These are phyloP conservation scores for Sisymbrium altissimum DNA, from an alignment of 345 rosid genomes.

Conservation along the genomic window DNA sequence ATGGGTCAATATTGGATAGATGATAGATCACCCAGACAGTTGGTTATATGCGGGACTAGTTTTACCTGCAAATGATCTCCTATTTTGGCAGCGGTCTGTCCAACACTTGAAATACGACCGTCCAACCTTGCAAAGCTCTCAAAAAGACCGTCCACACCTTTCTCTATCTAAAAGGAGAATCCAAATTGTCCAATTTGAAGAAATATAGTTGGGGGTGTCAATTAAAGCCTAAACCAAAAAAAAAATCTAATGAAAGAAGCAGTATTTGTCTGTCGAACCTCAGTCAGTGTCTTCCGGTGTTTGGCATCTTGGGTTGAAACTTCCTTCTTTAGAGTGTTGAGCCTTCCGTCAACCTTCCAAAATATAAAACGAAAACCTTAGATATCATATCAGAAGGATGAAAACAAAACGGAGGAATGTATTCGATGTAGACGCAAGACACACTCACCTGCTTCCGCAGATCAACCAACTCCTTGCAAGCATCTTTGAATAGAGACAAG, in stretches of 20 bases:
- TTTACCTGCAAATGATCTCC: conserved; percentile 98
- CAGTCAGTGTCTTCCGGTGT: conserved; percentile 90
- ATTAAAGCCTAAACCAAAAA: neutral
- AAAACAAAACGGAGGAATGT: neutral
- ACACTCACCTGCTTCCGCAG: conserved; percentile 73
- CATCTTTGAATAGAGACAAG: conserved; percentile 78
- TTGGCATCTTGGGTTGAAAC: conserved; percentile 88
- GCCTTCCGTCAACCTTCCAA: conserved; percentile 83
- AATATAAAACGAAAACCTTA: conserved; percentile 1
- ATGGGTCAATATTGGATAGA: conserved; percentile 9
- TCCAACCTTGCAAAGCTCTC: conserved; percentile 90
- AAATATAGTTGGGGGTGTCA: neutral
- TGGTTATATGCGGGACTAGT: neutral
- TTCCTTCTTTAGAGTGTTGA: conserved; percentile 81
- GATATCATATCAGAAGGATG: conserved; percentile 20
- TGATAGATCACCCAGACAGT: conserved; percentile 1
- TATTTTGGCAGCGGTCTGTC: conserved; percentile 99
- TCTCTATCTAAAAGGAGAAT: conserved; percentile 62
- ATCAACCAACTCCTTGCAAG: conserved; percentile 85
- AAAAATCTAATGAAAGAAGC: neutral
- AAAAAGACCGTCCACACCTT: conserved; percentile 90
- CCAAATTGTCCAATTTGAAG: neutral
- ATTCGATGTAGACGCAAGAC: neutral
- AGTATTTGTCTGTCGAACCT: conserved; percentile 50
- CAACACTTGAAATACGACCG: conserved; percentile 94